Evolutionary conservation across 1,284 basidiomycete species (phyloP), one percentile per base, ranked within the genome.

Genomic region (Trichosporon coremiiforme): DNA sequence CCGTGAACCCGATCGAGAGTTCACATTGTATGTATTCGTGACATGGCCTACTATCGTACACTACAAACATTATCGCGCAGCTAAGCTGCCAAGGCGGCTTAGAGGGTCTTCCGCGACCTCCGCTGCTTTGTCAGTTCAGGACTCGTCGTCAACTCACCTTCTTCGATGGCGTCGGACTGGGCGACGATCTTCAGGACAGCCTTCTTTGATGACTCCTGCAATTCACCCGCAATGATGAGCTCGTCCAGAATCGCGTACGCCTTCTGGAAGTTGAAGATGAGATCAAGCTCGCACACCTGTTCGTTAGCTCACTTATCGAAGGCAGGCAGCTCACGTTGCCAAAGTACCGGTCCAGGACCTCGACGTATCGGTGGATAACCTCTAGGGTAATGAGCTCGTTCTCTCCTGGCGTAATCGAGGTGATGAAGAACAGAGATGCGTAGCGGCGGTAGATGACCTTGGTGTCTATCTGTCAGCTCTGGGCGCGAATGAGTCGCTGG

Each of bases 121-220:
- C 63, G 81, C 81, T 83, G 68, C 1, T n/a, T n/a, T 17, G 65
- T 68, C 36, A 68, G 69, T 63, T 15, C 17, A 15, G 7, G 12
- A 35, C 15, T 31, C 31, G 3, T 2, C 15, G 17, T 17, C 29
- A 60, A 79, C 81, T 85, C 84, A 76, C 83, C 83, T 75, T 86
- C 85, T 76, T 85, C 85, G 64, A 85, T 83, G n/a, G 84, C 78
- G 65, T 86, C 85, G 6, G 83, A 81, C 71, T 85, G 84, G 0
- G 83, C 82, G n/a, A 85, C 92, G 68, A 92, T 91, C 71, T 93
- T 87, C 66, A 99, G 85, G 6, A 99, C 96, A 4, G 94, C 93
- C 85, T 99, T 99, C 88, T 99, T 99, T 35, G 93, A 95, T 1
- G 95, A 95, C 80, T 99, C 97, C 85, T 99, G 96, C 76, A 99